Conservation (phyloP, 1,284 basidiomycete species). For the Apiotrichum porosum region DNA sequence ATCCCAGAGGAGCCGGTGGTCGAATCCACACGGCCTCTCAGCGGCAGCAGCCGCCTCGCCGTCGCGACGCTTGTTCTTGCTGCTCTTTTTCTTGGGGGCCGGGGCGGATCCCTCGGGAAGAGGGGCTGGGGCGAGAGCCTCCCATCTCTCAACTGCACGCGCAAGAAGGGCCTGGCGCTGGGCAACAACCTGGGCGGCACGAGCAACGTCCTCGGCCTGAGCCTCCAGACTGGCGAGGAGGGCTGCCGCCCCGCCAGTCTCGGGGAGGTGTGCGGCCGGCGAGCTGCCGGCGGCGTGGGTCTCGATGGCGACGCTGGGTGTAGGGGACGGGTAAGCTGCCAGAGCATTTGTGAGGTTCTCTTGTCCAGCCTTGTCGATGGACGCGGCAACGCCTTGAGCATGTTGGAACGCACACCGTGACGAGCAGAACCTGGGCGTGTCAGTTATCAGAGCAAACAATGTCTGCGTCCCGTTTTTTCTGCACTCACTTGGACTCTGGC, state of each 20-base stretch:
- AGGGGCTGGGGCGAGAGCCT: conserved; percentile 11
- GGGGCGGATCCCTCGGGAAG: too few relatives aligned
- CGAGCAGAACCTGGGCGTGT: conserved; percentile 36
- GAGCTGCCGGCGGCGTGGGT: neutral
- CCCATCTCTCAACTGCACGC: conserved; percentile 22
- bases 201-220: conserved; percentile 16
- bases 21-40: conserved; percentile 39
- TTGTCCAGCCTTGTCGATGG: conserved; percentile 28
- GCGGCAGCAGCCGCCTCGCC: conserved; percentile 20
- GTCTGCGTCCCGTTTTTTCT: too few relatives aligned
- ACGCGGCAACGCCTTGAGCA: conserved; percentile 22
- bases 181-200: conserved; percentile 19
- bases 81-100: conserved; percentile 20
- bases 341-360: conserved; percentile 14
- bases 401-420: conserved; percentile 34
- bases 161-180: conserved; percentile 29
- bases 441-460: neutral
- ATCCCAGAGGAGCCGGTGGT: conserved; percentile 25
- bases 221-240: conserved; percentile 8
- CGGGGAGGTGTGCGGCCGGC: neutral
- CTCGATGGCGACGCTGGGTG: conserved; percentile 15
- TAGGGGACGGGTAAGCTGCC: conserved; percentile 26
- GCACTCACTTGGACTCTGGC: conserved; percentile 35
- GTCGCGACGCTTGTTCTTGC: conserved; percentile 22
- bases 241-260: neutral